phyloP scores from a whole-genome alignment of 352 stramenopile species.

The Pythium aphanidermatum region DNA sequence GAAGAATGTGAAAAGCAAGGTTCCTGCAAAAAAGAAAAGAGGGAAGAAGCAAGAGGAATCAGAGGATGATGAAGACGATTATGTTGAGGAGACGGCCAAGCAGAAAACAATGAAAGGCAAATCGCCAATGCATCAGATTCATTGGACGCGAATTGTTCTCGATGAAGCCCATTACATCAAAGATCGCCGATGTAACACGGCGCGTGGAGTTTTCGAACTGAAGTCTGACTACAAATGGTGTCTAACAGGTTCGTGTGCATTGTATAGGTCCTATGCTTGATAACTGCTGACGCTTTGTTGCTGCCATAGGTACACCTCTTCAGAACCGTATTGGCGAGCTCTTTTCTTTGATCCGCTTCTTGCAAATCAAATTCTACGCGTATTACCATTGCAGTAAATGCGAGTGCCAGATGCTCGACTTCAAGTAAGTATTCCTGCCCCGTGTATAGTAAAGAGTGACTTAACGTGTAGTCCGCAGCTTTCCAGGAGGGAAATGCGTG shows the following conservation, averaged over 20 bases:
- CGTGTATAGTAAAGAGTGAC: too few relatives aligned
- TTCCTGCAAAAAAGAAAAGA: conserved; percentile 16
- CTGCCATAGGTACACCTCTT: conserved; percentile 80
- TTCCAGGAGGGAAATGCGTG: conserved; percentile 80
- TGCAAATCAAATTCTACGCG: conserved; percentile 95
- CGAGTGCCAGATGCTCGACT: conserved; percentile 95
- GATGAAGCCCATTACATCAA: conserved; percentile 97
- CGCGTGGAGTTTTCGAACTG: conserved; percentile 95
- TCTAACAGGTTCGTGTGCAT: conserved; percentile 84
- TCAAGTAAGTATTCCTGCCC: conserved; percentile 88
- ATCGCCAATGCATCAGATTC: conserved; percentile 90
- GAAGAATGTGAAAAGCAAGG: conserved; percentile 29
- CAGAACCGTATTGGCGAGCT: conserved; percentile 94
- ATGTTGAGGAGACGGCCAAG: conserved; percentile 23
- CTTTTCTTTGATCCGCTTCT: conserved; percentile 97
- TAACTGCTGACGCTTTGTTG: conserved; percentile 1
- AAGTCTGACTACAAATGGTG: conserved; percentile 97
- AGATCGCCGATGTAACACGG: conserved; percentile 90
- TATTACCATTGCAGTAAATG: conserved; percentile 97
- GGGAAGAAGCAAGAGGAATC: conserved; percentile 30
- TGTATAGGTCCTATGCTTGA: neutral
- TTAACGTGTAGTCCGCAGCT: too few relatives aligned
- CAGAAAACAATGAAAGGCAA: conserved; percentile 36
- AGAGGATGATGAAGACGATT: conserved; percentile 19
- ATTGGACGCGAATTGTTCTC: conserved; percentile 97